Percentiles rank a stretch among this genome's conserved stretches.
phyloP scores from a whole-genome alignment of 2,329 filamentous ascomycete genomes.

The Fusarium haematococcum region DNA sequence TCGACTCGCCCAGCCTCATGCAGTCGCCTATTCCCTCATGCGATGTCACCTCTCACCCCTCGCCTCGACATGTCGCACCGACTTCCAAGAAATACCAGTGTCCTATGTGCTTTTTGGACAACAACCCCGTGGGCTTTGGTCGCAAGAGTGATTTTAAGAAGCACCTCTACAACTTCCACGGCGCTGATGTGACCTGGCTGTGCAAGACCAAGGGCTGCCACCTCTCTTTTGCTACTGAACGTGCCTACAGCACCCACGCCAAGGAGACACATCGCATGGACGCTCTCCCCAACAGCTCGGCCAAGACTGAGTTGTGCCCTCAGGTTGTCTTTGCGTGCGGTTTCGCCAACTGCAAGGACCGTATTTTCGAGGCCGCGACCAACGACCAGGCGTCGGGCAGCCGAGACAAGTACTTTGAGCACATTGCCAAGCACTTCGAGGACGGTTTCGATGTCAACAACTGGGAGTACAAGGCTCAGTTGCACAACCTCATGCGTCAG shows the following conservation, averaged over 20 bases:
- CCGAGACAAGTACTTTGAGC: conserved; percentile 60
- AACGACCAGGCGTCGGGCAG: conserved; percentile 51
- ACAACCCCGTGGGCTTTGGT: conserved; percentile 59
- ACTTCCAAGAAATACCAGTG: conserved; percentile 59
- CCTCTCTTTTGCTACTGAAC: conserved; percentile 58
- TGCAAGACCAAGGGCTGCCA: conserved; percentile 57
- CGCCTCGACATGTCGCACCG: conserved; percentile 51
- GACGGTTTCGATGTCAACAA: conserved; percentile 56
- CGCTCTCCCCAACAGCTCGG: conserved; percentile 55
- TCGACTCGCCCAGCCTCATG: conserved; percentile 54
- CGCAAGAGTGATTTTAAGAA: conserved; percentile 63
- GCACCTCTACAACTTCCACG: conserved; percentile 61
- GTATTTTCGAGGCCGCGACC: conserved; percentile 54
- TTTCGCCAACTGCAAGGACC: conserved; percentile 56
- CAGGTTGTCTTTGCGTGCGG: conserved; percentile 60
- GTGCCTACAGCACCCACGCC: conserved; percentile 58
- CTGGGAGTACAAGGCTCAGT: conserved; percentile 58
- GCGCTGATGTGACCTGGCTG: conserved; percentile 56
- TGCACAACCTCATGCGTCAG: conserved; percentile 60
- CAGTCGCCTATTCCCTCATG: conserved; percentile 49
- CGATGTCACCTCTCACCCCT: conserved; percentile 52
- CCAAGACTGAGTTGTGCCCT: conserved; percentile 55
- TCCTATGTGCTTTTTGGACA: conserved; percentile 59
- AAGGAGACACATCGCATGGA: conserved; percentile 58
- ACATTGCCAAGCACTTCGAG: conserved; percentile 61